Evolutionary conservation across 371 early-diverging fungal genomes (phyloP).

Genomic region (Furculomyces boomerangus): DNA sequence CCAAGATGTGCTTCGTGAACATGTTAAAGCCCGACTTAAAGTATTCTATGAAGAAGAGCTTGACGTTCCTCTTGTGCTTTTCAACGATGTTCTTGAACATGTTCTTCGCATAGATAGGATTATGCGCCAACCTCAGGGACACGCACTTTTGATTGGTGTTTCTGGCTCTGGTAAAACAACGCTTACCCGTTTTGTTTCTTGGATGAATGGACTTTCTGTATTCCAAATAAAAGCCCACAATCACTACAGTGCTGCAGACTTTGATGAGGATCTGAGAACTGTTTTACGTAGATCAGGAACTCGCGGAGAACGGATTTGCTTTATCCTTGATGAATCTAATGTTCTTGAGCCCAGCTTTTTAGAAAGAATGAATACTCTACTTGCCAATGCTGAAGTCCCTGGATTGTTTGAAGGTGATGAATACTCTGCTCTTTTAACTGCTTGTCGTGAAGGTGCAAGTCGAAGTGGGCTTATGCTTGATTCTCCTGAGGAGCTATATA

Average conservation of each 20-base stretch:
- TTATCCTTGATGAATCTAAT: conserved; percentile 95
- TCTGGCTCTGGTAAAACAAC: conserved; percentile 96
- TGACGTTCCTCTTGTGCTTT: conserved; percentile 87
- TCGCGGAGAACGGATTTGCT: conserved; percentile 95
- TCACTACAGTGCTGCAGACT: conserved; percentile 89
- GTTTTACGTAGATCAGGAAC: conserved; percentile 88
- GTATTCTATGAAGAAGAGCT: conserved; percentile 98
- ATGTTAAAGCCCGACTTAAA: conserved; percentile 84
- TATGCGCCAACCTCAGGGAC: conserved; percentile 94
- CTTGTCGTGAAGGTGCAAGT: conserved; percentile 86
- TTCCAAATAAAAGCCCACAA: conserved; percentile 94
- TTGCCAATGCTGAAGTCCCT: conserved; percentile 97
- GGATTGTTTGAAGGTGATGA: conserved; percentile 98
- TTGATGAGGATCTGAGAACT: conserved; percentile 88
- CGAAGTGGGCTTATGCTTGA: conserved; percentile 89
- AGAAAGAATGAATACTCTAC: conserved; percentile 96
- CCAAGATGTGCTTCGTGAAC: conserved; percentile 78
- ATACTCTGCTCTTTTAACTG: conserved; percentile 80
- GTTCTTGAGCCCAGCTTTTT: conserved; percentile 91
- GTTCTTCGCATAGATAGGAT: conserved; percentile 96
- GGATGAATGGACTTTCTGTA: conserved; percentile 96
- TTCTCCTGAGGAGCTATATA: conserved; percentile 85
- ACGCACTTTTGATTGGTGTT: conserved; percentile 91
- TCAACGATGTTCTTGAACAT: conserved; percentile 94
- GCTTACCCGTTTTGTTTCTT: conserved; percentile 90